Evolutionary conservation across 129 eudicot genomes (phyloP), one percentile per base, ranked within the genome.

Genomic region (Saposhnikovia divaricata): DNA sequence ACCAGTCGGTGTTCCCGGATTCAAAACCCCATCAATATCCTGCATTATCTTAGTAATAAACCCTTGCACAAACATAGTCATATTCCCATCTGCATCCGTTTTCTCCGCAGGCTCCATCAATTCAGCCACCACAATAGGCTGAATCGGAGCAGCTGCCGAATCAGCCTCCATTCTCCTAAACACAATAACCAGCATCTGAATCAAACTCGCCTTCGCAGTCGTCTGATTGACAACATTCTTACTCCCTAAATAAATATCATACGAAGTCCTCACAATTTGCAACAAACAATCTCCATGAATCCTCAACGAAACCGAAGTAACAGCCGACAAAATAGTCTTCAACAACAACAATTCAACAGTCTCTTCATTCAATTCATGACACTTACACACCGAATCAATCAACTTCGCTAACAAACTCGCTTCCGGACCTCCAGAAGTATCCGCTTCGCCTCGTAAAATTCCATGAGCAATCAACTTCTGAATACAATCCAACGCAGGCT

Each of bases 121-220:
- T 85, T 92, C 99, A 2, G 98, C 99, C 75, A 96, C 99, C 18
- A 92, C 99, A 71, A 96, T 96, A 0, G 99, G 99, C 87, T 96
- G 97, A 82, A 96, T 78, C 0, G 92, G 97, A 74, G 86, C 99
- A 4, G 96, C 88, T 0, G 89, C 84, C 0, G 95, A 96, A 83
- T 96, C 99, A 37, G 99, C 99, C 87, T 96, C 99, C 99, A 96
- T 96, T 83, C 99, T 82, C 89, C 98, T 77, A 78, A 96, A 96
- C 72, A 96, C 99, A 80, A 96, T 96, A 75, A 96, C 99, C 44
- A 96, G 90, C 99, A 96, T 95, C 83, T 95, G 98, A 77, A 95
- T 86, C 89, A 95, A 80, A 4, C 96, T 90, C 14, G 98, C 98
- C 78, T 95, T 95, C 0, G 98, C 96, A 1, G 98, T 95, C 1